Evolutionary conservation across 1,139 yeast genomes (phyloP), one percentile per base, ranked within the genome.

Genomic region (Keqinozyma sinolaborantium): DNA sequence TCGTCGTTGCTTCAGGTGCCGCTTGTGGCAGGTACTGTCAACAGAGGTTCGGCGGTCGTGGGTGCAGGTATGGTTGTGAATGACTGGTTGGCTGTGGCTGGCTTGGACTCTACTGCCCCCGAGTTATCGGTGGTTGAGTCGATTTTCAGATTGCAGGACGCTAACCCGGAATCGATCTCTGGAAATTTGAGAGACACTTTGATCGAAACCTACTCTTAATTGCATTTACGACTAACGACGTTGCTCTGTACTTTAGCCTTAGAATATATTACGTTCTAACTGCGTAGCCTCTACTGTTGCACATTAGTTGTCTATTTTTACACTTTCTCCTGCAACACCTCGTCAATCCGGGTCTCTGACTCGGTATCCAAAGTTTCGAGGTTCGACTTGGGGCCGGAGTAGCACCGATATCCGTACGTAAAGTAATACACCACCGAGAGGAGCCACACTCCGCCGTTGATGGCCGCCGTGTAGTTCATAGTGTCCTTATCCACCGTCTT

Each of bases 41-140:
- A 94, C 71, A 83, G 98, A 64, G 99, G 99, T 62, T 85, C 95
- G 16, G 69, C 95, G 8, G 97, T 92, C 31, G 95, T 94, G 42
- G 98, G 98, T 51, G 97, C 97, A 30, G 98, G 98, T 47, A 79
- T 92, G 81, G 97, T 94, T 31, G 98, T 90, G 30, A 94, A 94
- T 57, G 99, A 94, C 69, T 94, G 97, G 95, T 72, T 92, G 44
- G 95, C 97, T 23, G 97, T 94, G 31, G 76, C 96, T 29, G 99
- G 99, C 43, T 75, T 86, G 48, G 98, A 92, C 64, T 92, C 98
- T 38, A 90, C 98, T 43, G 98, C 98, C 30, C 97, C 98, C 30
- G 99, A 94, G 65, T 73, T 94, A 53, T 87, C 95, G 46, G 98
- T 94, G 39, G 77, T 94, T 47, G 98, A 94, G 68, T 84, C 95